Conservation (phyloP, 257 asterid species). For the Dorcoceras hygrometricum region DNA sequence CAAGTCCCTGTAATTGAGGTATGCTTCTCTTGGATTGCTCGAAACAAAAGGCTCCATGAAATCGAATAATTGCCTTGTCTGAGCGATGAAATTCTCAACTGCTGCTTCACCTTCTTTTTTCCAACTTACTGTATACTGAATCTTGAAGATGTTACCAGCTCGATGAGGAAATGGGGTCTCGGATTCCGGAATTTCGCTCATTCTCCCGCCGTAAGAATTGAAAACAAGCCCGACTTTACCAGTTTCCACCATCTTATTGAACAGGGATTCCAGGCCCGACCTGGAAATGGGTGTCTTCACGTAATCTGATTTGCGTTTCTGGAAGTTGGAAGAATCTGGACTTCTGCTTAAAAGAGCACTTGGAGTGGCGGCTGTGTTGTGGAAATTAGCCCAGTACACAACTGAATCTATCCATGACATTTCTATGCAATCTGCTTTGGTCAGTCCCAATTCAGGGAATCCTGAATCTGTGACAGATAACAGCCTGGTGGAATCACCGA, state of each 20-base stretch:
- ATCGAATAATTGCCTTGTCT: conserved; percentile 26
- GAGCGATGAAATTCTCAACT: conserved; percentile 8
- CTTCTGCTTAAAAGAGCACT: conserved; percentile 10
- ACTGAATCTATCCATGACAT: conserved; percentile 42
- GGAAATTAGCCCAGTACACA: conserved; percentile 36
- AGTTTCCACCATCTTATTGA: conserved; percentile 30
- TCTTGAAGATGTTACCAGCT: conserved; percentile 37
- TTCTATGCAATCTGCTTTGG: conserved; percentile 24
- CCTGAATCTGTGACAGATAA: conserved; percentile 17
- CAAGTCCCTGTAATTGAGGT: conserved; percentile 43
- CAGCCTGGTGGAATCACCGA: conserved; percentile 25
- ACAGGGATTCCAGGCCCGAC: conserved; percentile 19
- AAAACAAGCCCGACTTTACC: conserved; percentile 34
- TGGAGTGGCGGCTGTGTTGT: conserved; percentile 19
- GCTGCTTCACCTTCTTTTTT: conserved; percentile 20
- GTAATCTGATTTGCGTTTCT: conserved; percentile 41
- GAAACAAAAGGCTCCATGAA: conserved; percentile 40
- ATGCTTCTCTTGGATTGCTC: conserved; percentile 40
- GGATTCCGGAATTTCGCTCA: conserved; percentile 21
- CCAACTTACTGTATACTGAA: conserved; percentile 46
- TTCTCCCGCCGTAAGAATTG: conserved; percentile 45
- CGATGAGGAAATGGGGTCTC: conserved; percentile 48
- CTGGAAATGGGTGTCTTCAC: conserved; percentile 29
- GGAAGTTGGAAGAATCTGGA: conserved; percentile 21
- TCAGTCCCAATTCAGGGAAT: conserved; percentile 27